Base-by-base conservation (phyloP, 305 asterid species). In the Fraxinus ornus region DNA sequence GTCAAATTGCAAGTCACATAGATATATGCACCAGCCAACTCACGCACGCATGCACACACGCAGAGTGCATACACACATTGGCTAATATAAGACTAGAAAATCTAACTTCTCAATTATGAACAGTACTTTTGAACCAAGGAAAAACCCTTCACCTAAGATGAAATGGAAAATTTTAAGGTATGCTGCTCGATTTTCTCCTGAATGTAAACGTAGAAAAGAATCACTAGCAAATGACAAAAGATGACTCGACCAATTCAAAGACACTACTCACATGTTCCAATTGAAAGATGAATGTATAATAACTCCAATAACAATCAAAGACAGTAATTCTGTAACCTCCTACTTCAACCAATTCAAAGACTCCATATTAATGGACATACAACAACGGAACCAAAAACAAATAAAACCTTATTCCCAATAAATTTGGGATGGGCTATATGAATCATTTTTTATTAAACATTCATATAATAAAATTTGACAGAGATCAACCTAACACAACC, bases 141-240 rank as follows among this genome's bases (percentile, higher is more conserved):
- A 12, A 44, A 44, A 44, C 36, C 55, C 5, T 13, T 44, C 55
- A 13, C n/a, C 55, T 13, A 47, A 13, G 17, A 47, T 0, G 57
- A 4, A 8, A 4, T 37, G 39, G 21, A 26, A 76, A 41, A 30
- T 13, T 35, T 62, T 8, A 32, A 78, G 21, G 22, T 73, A 3
- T 1, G 9, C 66, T 19, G 22, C 66, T n/a, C 7, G 24, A 5
- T 55, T 55, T 2, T n/a, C 24, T n/a, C 26, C 66, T 1, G 26
- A 55, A 55, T 17, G 26, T 33, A 52, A 81, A 6, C 12, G 44
- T 4, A 21, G 49, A 33, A 30, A 78, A 0, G 26, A 75, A 75
- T 64, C 71, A n/a, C 21, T 78, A n/a, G 66, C 15, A 5, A 78
- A 52, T 33, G 79, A 64, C 73, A 26, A 76, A 33, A 78, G 37